Percentiles rank a stretch among this genome's conserved stretches.
Conservation (phyloP, 2,329 filamentous ascomycete genomes). For the Pseudofabraea citricarpa region DNA sequence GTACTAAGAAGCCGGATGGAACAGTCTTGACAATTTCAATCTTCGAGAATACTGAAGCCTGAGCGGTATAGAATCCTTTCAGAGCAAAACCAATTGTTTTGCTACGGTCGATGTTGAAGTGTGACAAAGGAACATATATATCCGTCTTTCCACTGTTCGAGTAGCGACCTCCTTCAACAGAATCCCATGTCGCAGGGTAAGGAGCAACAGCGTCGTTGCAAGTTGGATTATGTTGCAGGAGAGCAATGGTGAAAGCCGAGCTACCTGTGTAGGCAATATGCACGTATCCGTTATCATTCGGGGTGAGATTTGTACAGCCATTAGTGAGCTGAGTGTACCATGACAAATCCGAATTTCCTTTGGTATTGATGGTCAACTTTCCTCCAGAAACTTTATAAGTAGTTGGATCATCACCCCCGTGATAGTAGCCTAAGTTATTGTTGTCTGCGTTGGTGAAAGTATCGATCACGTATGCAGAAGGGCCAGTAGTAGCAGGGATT, state of each 20-base stretch:
- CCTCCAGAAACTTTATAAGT: slow-evolving; percentile 44
- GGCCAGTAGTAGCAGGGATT: slow-evolving; percentile 43
- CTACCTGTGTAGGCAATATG: slow-evolving; percentile 61
- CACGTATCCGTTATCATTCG: slow-evolving; percentile 53
- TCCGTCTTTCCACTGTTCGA: slow-evolving; percentile 38
- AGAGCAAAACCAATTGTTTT: slow-evolving; percentile 55
- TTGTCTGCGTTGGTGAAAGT: slow-evolving; percentile 45
- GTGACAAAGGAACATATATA: slow-evolving; percentile 62
- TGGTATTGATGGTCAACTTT: slow-evolving; percentile 50
- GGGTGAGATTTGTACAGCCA: slow-evolving; percentile 50
- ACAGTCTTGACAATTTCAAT: slow-evolving; percentile 56
- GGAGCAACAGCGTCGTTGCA: slow-evolving; percentile 53
- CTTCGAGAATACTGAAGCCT: slow-evolving; percentile 45
- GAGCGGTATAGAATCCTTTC: slow-evolving; percentile 56
- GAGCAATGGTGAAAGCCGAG: slow-evolving; percentile 56
- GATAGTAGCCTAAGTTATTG: slow-evolving; percentile 61
- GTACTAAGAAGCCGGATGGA: slow-evolving; percentile 46
- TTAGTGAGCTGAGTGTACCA: slow-evolving; percentile 55
- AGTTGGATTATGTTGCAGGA: slow-evolving; percentile 61
- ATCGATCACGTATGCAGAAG: slow-evolving; percentile 53
- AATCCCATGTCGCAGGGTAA: slow-evolving; percentile 64
- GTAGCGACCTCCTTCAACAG: slow-evolving; percentile 59
- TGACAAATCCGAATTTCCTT: slow-evolving; percentile 51
- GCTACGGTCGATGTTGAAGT: slow-evolving; percentile 58
- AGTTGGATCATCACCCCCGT: slow-evolving; percentile 59